Evolutionary conservation across 75 land plant species (phyloP).

Genomic region (Sequoiadendron giganteum): DNA sequence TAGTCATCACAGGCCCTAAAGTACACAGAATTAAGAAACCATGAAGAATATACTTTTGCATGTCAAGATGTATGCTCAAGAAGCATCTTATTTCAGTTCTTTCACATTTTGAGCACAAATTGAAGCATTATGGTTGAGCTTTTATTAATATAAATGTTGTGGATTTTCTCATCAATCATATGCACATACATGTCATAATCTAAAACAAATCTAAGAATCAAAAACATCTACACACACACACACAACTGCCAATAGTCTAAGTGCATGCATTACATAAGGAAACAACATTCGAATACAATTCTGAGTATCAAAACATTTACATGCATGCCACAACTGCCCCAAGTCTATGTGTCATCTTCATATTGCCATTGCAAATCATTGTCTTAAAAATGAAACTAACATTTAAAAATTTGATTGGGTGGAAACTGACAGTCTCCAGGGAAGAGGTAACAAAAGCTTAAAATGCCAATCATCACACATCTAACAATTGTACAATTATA

Average conservation of each 20-base stretch:
- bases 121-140: not conserved
- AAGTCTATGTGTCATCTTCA: not conserved
- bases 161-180: no score
- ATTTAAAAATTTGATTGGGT: not conserved
- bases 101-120: not conserved
- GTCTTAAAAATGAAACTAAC: not conserved
- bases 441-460: not conserved
- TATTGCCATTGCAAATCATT: not conserved
- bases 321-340: not conserved
- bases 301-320: not conserved
- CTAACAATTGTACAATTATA: no score
- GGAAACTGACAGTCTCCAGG: not conserved
- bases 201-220: not conserved
- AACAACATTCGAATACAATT: not conserved
- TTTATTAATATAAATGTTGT: not conserved
- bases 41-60: not conserved
- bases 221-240: not conserved
- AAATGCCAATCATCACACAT: no score
- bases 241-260: not conserved
- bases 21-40: not conserved
- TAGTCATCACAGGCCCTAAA: conserved; percentile 92
- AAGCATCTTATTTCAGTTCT: not conserved
- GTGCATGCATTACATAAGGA: not conserved
- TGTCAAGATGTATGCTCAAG: not conserved
- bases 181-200: not conserved